phyloP scores from a whole-genome alignment of 83 land plant species.

The Thuja plicata region DNA sequence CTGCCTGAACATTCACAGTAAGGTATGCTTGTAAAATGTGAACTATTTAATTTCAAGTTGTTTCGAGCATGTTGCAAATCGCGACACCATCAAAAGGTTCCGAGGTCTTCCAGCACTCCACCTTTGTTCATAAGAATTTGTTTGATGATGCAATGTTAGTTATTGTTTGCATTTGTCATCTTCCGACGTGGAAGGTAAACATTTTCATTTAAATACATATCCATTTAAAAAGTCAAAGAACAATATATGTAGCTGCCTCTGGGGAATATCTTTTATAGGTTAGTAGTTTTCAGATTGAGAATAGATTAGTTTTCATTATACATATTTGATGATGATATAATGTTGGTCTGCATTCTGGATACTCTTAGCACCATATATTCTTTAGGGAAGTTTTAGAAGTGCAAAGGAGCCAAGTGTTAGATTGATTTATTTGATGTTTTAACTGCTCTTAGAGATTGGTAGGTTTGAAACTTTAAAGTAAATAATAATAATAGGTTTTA shows the following conservation, averaged over 20 bases:
- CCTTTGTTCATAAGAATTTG: not conserved
- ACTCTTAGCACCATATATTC: not conserved
- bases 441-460: not conserved
- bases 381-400: not conserved
- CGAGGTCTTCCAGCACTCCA: not conserved
- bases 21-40: conserved; percentile 8
- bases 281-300: not conserved
- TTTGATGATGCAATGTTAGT: not conserved
- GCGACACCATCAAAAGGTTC: not conserved
- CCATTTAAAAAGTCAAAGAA: not conserved
- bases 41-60: conserved; percentile 3
- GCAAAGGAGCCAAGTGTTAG: not conserved
- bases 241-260: not conserved
- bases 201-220: not conserved
- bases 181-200: not conserved
- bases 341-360: not conserved
- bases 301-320: not conserved
- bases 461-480: not conserved
- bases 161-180: not conserved
- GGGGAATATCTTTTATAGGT: not conserved
- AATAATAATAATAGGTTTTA: not conserved
- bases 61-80: not conserved
- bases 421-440: not conserved
- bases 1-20: not conserved
- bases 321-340: not conserved